These are phyloP conservation scores for Casaregolazyma lundiana DNA, from an alignment of 1,139 yeast genomes.

Conservation along the genomic window DNA sequence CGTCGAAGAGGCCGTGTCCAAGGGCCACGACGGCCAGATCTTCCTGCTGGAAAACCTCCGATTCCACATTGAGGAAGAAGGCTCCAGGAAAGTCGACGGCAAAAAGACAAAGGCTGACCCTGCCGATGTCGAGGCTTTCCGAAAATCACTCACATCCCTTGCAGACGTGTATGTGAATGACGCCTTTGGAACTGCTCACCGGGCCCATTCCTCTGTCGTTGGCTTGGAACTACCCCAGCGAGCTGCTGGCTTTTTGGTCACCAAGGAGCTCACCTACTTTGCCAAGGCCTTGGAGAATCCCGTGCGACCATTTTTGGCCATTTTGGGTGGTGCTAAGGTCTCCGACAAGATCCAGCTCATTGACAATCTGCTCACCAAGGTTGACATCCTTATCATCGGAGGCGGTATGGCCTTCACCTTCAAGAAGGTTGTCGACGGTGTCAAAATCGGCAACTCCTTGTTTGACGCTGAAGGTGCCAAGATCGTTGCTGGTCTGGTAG, in stretches of 20 bases:
- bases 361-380: conserved; percentile 94
- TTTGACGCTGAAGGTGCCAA: conserved; percentile 90
- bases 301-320: conserved; percentile 93
- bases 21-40: conserved; percentile 64
- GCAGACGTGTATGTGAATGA: conserved; percentile 97
- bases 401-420: conserved; percentile 99
- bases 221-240: conserved; percentile 89
- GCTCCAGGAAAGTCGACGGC: conserved; percentile 85
- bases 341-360: conserved; percentile 96
- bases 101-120: conserved; percentile 84
- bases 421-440: conserved; percentile 82
- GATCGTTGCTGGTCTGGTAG: conserved; percentile 82
- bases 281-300: conserved; percentile 98
- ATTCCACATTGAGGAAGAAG: conserved; percentile 96
- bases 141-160: conserved; percentile 76
- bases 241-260: conserved; percentile 96
- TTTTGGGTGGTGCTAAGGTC: conserved; percentile 98
- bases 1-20: conserved; percentile 71
- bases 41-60: conserved; percentile 92
- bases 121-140: conserved; percentile 77
- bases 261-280: conserved; percentile 92
- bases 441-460: conserved; percentile 81
- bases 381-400: conserved; percentile 85
- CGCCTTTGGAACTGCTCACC: conserved; percentile 98
- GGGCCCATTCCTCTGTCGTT: conserved; percentile 98